These are phyloP conservation scores for Neofusicoccum ribis DNA, from an alignment of 2,329 filamentous ascomycete genomes.

Conservation along the genomic window DNA sequence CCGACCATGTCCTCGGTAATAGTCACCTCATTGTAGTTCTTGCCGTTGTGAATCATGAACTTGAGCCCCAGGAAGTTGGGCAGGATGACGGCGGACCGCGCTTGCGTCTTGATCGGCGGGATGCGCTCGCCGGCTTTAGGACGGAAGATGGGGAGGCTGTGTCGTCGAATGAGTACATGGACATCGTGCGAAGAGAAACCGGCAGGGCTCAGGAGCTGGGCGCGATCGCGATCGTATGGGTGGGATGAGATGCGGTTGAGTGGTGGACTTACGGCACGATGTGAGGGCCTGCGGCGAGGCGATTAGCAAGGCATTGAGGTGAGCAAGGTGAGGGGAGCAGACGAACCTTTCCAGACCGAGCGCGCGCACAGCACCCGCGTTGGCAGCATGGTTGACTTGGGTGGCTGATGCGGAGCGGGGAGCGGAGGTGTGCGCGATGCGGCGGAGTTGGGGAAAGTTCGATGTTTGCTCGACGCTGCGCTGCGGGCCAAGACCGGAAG, in stretches of 20 bases:
- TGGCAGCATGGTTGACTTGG: slow-evolving; percentile 14
- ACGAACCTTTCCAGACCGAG: slow-evolving; percentile 84
- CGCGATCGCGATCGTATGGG: neutral
- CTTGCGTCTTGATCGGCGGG: slow-evolving; percentile 80
- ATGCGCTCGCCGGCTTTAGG: slow-evolving; percentile 62
- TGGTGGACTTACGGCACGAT: slow-evolving; percentile 64
- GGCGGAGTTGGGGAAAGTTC: neutral
- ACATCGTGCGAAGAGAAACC: neutral
- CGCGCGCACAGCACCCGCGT: slow-evolving; percentile 65
- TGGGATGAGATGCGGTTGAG: slow-evolving; percentile 5
- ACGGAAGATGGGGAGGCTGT: slow-evolving; percentile 64
- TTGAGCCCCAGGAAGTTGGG: slow-evolving; percentile 88
- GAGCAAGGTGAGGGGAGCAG: neutral
- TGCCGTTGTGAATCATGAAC: slow-evolving; percentile 92
- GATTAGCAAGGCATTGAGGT: slow-evolving; percentile 28
- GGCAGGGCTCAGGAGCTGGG: no score
- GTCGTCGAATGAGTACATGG: slow-evolving; percentile 22
- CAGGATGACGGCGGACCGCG: slow-evolving; percentile 83
- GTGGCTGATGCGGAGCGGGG: neutral
- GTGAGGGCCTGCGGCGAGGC: slow-evolving; percentile 57
- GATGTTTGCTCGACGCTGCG: neutral
- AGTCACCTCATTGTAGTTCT: slow-evolving; percentile 76
- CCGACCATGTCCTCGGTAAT: slow-evolving; percentile 97
- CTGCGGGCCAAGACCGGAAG: neutral
- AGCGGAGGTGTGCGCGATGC: neutral